A percentile compares a stretch with the other conserved stretches of the same genome.
phyloP scores from a whole-genome alignment of 2,329 filamentous ascomycete species.

The Neonectria faginata region DNA sequence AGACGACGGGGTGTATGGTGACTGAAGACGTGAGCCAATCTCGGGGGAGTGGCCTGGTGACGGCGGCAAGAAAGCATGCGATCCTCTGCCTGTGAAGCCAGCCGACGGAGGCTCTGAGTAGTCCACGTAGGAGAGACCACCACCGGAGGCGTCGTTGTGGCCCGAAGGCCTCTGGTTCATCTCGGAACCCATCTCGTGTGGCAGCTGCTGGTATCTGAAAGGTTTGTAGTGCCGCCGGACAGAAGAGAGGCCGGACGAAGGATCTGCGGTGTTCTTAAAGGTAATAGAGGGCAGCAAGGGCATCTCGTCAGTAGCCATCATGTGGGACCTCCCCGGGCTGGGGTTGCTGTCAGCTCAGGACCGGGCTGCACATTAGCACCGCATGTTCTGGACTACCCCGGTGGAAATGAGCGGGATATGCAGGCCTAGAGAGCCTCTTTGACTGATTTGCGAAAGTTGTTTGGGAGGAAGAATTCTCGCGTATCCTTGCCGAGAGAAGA shows the following conservation, averaged over 20 bases:
- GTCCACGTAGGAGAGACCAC: not conserved
- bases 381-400: too few relatives aligned
- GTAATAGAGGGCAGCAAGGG: not conserved
- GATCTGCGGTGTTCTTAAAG: not conserved
- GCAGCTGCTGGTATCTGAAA: not conserved
- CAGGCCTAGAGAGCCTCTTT: not conserved
- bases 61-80: not conserved
- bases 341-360: not conserved
- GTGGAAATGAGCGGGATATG: not conserved
- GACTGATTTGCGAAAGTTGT: not conserved
- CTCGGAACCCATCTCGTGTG: slow-evolving; percentile 1
- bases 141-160: not conserved
- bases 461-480: not conserved
- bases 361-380: not conserved
- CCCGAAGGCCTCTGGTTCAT: not conserved
- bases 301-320: not conserved
- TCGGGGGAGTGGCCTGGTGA: slow-evolving; percentile 15
- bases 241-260: not conserved
- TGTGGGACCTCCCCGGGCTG: too few relatives aligned
- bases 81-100: not conserved
- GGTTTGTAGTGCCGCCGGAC: not conserved
- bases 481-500: slow-evolving; percentile 1
- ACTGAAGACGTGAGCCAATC: slow-evolving; percentile 3
- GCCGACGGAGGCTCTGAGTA: slow-evolving; percentile 12
- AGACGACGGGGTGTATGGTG: slow-evolving; percentile 15